Evolutionary conservation across 169 alveolate genomes (phyloP).

Genomic region (Fabrea salina): DNA sequence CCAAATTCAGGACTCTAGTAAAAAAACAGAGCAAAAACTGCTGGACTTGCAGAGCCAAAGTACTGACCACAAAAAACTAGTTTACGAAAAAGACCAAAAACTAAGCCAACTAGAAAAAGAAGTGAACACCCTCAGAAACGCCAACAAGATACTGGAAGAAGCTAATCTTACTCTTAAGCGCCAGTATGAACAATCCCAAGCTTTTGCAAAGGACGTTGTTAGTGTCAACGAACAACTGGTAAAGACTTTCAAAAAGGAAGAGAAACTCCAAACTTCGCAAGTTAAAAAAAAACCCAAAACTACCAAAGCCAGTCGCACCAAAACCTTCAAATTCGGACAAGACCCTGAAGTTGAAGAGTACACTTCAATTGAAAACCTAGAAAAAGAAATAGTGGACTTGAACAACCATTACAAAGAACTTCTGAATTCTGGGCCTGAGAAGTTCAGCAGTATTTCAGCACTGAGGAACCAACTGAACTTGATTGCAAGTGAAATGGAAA

Average conservation of each 20-base stretch:
- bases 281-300: too few relatives aligned
- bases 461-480: background rate
- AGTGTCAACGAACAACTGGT: constrained; percentile 28
- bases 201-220: constrained; percentile 19
- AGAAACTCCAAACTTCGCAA: too few relatives aligned
- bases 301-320: background rate
- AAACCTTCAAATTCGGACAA: background rate
- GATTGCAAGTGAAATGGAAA: background rate
- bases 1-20: too few relatives aligned
- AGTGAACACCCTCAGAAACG: background rate
- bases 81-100: background rate
- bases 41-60: too few relatives aligned
- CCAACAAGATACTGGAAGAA: background rate
- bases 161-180: background rate
- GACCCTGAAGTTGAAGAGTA: background rate
- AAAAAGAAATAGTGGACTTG: background rate
- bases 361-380: background rate
- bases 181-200: background rate
- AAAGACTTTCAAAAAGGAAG: background rate
- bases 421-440: background rate
- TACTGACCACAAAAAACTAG: too few relatives aligned
- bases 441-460: background rate
- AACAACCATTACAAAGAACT: background rate
- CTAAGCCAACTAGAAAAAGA: background rate
- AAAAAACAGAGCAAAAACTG: too few relatives aligned